Conservation (phyloP, 2,329 filamentous ascomycete genomes). For the Alternaria viburni region DNA sequence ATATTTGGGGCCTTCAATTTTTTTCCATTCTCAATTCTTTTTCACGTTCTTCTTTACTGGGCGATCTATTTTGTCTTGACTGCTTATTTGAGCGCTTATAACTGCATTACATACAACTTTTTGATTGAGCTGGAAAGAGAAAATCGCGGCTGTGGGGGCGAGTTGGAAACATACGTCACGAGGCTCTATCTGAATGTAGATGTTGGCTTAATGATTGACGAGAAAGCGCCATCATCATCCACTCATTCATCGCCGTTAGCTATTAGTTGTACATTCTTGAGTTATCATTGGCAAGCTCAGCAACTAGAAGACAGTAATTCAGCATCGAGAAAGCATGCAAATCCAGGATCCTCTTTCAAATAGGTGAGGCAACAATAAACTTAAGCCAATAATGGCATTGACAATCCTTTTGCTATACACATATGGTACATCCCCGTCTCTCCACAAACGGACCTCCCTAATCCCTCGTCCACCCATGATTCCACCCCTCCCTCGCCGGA, state of each 20-base stretch:
- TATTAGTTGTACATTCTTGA: constrained; percentile 7
- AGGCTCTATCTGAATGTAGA: background rate
- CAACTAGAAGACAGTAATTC: constrained; percentile 9
- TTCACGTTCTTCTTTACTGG: constrained; percentile 19
- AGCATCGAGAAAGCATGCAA: too few species aligned
- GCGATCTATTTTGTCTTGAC: background rate
- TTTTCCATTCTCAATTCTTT: constrained; percentile 9
- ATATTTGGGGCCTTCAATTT: constrained; percentile 28
- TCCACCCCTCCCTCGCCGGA: constrained; percentile 81
- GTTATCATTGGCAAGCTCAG: background rate
- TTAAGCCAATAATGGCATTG: background rate
- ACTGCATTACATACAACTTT: background rate
- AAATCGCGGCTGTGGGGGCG: too few species aligned
- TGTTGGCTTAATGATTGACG: constrained; percentile 30
- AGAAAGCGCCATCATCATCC: constrained; percentile 35
- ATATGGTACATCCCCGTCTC: too few species aligned
- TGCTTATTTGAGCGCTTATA: constrained; percentile 20
- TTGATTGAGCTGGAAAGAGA: background rate
- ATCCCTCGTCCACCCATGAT: constrained; percentile 83
- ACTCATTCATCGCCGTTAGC: constrained; percentile 24
- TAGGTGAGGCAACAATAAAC: too few species aligned
- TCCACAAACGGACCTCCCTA: too few species aligned
- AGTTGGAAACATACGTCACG: too few species aligned
- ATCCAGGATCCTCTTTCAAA: too few species aligned
- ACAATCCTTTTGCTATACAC: background rate